Percentiles rank a stretch among this genome's conserved stretches.
phyloP scores from a whole-genome alignment of 257 asterid species.

The Capsicum pubescens region DNA sequence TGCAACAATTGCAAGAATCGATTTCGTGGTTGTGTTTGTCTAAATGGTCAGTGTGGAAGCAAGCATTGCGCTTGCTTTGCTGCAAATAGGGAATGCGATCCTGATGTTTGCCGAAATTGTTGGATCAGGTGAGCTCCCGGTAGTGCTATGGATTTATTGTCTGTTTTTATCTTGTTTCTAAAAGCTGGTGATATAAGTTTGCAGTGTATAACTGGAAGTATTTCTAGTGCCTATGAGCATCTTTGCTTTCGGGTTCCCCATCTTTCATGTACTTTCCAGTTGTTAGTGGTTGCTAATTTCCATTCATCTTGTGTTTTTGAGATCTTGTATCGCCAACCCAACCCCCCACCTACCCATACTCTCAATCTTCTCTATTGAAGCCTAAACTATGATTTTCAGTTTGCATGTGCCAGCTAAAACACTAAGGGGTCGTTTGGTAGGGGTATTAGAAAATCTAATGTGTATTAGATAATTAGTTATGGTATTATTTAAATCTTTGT shows the following conservation, averaged over 20 bases:
- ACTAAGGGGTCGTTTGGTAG: too few relatives aligned
- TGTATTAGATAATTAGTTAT: too few relatives aligned
- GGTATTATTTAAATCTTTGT: too few relatives aligned
- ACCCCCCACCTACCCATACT: neutral
- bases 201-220: slow-evolving; percentile 11
- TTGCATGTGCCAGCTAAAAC: neutral
- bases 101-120: slow-evolving; percentile 98
- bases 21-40: slow-evolving; percentile 98
- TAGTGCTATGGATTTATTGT: slow-evolving; percentile 18
- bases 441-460: too few relatives aligned
- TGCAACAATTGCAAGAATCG: slow-evolving; percentile 96
- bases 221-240: slow-evolving; percentile 17
- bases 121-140: slow-evolving; percentile 78
- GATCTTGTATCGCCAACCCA: neutral
- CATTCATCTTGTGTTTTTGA: neutral
- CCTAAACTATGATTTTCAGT: slow-evolving; percentile 8
- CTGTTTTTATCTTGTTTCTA: slow-evolving; percentile 25
- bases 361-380: neutral
- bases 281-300: neutral
- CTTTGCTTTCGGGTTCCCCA: neutral
- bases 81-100: slow-evolving; percentile 94
- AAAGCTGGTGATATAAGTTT: slow-evolving; percentile 12
- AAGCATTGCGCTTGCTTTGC: slow-evolving; percentile 99
- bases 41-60: slow-evolving; percentile 98
- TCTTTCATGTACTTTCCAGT: neutral